Conservation (phyloP, 106 monocot species). For the Phalaenopsis aphrodite region DNA sequence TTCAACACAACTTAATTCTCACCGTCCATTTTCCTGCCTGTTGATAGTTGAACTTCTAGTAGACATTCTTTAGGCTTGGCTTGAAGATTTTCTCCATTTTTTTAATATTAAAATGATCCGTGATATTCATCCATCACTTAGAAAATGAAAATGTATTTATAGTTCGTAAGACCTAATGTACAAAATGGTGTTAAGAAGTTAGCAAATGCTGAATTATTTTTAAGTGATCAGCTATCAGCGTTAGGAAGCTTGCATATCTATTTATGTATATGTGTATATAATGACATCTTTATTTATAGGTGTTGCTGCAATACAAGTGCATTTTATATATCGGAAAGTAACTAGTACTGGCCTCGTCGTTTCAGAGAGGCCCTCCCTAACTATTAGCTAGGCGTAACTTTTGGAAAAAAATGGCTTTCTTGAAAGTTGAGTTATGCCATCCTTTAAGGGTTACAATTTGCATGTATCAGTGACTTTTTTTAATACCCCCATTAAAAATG, state of each 20-base stretch:
- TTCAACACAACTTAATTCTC: no score
- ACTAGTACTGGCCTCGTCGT: not conserved
- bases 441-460: slow-evolving; percentile 1
- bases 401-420: not conserved
- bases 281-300: not conserved
- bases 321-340: not conserved
- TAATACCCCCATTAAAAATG: not conserved
- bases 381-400: not conserved
- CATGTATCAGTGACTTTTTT: not conserved
- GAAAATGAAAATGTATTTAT: no score
- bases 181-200: no score
- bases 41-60: no score
- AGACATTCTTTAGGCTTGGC: no score
- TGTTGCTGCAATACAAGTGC: not conserved
- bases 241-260: not conserved
- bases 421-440: not conserved
- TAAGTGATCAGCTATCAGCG: not conserved
- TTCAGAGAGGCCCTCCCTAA: not conserved
- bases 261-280: not conserved
- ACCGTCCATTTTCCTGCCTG: no score
- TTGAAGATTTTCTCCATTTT: no score
- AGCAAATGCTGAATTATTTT: no score
- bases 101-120: no score
- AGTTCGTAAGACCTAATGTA: no score
- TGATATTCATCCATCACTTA: no score